A percentile compares a stretch with the other conserved stretches of the same genome.
phyloP scores from a whole-genome alignment of 2,329 filamentous ascomycete species.

The Trichoderma polysporum region DNA sequence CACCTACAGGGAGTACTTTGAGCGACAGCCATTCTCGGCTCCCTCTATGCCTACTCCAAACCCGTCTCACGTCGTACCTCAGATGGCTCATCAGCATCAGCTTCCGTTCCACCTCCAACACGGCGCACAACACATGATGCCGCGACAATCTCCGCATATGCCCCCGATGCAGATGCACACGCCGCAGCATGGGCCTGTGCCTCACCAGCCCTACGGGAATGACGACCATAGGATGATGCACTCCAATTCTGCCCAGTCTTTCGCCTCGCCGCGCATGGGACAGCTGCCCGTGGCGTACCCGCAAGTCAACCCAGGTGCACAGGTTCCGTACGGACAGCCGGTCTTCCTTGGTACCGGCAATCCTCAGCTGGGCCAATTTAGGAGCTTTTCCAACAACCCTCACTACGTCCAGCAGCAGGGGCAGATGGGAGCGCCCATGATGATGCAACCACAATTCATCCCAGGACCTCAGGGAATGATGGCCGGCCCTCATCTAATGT shows the following conservation, averaged over 20 bases:
- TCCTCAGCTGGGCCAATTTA: slow-evolving; percentile 67
- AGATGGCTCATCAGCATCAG: slow-evolving; percentile 79
- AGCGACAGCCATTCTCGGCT: slow-evolving; percentile 58
- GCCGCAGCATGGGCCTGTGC: slow-evolving; percentile 67
- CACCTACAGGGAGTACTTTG: slow-evolving; percentile 78
- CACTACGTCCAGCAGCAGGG: slow-evolving; percentile 72
- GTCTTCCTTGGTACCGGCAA: slow-evolving; percentile 70
- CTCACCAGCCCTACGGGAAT: slow-evolving; percentile 66
- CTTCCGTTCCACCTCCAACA: slow-evolving; percentile 81
- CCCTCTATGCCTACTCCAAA: slow-evolving; percentile 66
- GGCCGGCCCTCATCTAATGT: slow-evolving; percentile 77
- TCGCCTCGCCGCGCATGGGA: slow-evolving; percentile 77
- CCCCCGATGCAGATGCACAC: slow-evolving; percentile 75
- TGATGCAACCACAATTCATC: slow-evolving; percentile 79
- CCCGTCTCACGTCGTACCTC: slow-evolving; percentile 66
- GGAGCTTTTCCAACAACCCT: slow-evolving; percentile 67
- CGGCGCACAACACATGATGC: slow-evolving; percentile 64
- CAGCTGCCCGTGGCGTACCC: slow-evolving; percentile 70
- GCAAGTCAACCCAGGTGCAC: slow-evolving; percentile 66
- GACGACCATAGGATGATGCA: slow-evolving; percentile 91
- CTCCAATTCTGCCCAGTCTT: slow-evolving; percentile 78
- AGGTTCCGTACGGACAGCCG: slow-evolving; percentile 70
- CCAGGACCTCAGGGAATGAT: slow-evolving; percentile 69
- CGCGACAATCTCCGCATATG: slow-evolving; percentile 71
- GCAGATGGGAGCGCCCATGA: slow-evolving; percentile 75